Evolutionary conservation across 345 rosid genomes (phyloP), one percentile per base, ranked within the genome.

Genomic region (Crucihimalaya himalaica): DNA sequence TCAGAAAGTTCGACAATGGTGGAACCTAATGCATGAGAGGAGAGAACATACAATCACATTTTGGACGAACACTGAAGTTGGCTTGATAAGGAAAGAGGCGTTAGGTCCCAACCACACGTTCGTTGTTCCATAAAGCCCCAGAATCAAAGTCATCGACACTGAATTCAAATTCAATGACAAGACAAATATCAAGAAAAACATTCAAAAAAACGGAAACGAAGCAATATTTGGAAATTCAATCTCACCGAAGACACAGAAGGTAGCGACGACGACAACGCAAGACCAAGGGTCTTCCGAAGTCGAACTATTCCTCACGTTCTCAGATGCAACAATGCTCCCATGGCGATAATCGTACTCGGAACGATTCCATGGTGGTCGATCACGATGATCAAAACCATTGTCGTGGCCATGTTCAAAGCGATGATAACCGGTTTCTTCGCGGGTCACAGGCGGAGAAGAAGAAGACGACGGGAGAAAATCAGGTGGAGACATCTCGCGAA

Each of bases 241-340:
- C 94, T 29, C 57, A 95, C 99, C 93, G 60, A 95, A 92, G 78
- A 90, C 83, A 82, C 97, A 95, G 80, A 95, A 92, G 45, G 97
- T 90, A 73, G 89, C 84, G 51, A 86, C 88, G 50, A 90, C 96
- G 66, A 89, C 84, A 85, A 89, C 75, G 82, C 94, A 92, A 70
- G 96, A 84, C 91, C 98, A 95, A 5, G 94, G 83, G 50, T 92
- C 97, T 56, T 89, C 91, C 2, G 92, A 77, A 42, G 79, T 74
- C 20, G 77, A 77, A 53, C 5, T 25, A 6, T 63, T 50, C 40
- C 79, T 76, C 15, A 50, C 40, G 74, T 69, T 51, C 29, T 78
- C 62, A 13, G 90, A 56, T 2, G 70, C 74, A 42, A 84, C 88
- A 75, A 80, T 83, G 46, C 78, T 61, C 19, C 69, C 57, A 19